These are phyloP conservation scores for Cystoderma amianthinum DNA, from an alignment of 768 basidiomycete genomes.

Conservation along the genomic window DNA sequence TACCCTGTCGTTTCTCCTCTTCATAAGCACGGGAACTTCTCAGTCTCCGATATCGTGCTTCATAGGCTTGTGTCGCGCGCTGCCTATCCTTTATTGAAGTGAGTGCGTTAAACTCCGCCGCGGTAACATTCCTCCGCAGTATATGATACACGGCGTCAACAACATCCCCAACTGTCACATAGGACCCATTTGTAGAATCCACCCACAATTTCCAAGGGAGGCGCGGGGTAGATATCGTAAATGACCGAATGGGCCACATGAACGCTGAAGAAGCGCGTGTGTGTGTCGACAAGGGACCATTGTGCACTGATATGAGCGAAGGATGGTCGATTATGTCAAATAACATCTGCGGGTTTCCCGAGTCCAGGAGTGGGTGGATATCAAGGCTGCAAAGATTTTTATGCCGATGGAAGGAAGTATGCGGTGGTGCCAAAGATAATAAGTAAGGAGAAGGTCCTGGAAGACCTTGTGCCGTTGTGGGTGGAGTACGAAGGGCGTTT, in stretches of 20 bases:
- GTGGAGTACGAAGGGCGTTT: slow-evolving; percentile 6
- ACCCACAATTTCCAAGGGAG: slow-evolving; percentile 31
- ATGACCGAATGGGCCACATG: slow-evolving; percentile 17
- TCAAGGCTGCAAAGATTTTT: slow-evolving; percentile 13
- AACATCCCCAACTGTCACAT: slow-evolving; percentile 30
- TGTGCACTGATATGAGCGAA: slow-evolving; percentile 15
- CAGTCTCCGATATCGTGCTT: slow-evolving; percentile 33
- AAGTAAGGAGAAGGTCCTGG: slow-evolving; percentile 7
- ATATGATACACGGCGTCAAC: slow-evolving; percentile 16
- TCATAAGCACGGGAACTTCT: slow-evolving; percentile 23
- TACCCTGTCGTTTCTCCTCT: slow-evolving; percentile 41
- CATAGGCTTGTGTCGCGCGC: slow-evolving; percentile 39
- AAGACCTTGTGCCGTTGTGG: not conserved
- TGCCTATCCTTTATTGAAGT: slow-evolving; percentile 25
- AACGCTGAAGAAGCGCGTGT: slow-evolving; percentile 24
- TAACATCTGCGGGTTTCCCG: slow-evolving; percentile 18
- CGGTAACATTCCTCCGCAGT: slow-evolving; percentile 16
- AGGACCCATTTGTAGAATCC: slow-evolving; percentile 15
- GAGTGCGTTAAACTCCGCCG: slow-evolving; percentile 33
- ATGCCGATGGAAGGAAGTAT: slow-evolving; percentile 25
- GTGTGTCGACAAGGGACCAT: slow-evolving; percentile 14
- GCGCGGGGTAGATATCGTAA: slow-evolving; percentile 19
- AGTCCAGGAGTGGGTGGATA: slow-evolving; percentile 25
- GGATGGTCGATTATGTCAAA: slow-evolving; percentile 18
- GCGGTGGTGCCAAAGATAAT: no score